Conservation (phyloP, 202 grass and related monocot species). For the Cymbopogon flexuosus region DNA sequence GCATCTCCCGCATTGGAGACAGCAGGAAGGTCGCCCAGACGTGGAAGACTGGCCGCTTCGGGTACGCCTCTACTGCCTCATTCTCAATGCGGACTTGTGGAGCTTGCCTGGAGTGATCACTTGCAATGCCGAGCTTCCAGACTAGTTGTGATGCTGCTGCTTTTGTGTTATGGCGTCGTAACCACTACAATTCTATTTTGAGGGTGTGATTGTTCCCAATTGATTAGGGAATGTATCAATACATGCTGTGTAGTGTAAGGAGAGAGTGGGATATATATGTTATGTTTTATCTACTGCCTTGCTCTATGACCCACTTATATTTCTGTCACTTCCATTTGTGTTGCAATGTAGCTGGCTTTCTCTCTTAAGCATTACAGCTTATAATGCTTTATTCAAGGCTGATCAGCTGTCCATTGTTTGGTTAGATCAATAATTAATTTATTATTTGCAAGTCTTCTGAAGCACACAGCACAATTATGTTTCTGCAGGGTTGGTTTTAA, state of each 20-base stretch:
- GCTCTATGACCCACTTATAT: neutral
- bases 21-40: conserved; percentile 89
- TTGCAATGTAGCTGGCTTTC: neutral
- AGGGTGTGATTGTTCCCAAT: neutral
- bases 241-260: neutral
- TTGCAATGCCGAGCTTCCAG: neutral
- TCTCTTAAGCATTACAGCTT: neutral
- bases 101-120: conserved; percentile 1
- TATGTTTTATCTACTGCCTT: neutral
- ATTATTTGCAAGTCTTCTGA: neutral
- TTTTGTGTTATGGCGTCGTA: conserved; percentile 4
- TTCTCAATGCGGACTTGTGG: neutral
- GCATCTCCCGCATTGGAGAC: conserved; percentile 84
- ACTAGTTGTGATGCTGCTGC: neutral
- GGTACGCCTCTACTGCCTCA: conserved; percentile 33
- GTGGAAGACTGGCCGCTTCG: conserved; percentile 92
- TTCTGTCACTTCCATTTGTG: neutral
- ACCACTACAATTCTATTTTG: neutral
- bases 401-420: neutral
- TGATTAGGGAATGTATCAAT: neutral
- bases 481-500: conserved; percentile 90
- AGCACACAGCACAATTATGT: conserved; percentile 8
- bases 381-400: neutral
- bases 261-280: neutral
- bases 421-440: neutral